Evolutionary conservation across 2,329 filamentous ascomycete species (phyloP).

Genomic region (Graphilbum sp.): DNA sequence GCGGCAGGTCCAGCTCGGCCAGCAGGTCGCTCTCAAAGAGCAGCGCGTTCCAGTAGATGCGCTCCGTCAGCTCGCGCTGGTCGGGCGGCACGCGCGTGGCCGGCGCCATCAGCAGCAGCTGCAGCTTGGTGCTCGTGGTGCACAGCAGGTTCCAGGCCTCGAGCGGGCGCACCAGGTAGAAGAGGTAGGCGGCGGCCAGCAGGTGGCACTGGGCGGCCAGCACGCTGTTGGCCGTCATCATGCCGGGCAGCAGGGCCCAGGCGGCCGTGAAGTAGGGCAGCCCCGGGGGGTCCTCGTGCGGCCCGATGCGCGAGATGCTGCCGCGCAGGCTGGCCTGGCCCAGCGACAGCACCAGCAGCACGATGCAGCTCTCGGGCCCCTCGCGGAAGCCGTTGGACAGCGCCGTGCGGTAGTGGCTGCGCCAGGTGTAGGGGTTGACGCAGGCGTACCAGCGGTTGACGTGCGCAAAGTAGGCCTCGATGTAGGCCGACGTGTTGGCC

Average conservation of each 20-base stretch:
- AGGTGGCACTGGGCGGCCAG: slow-evolving; percentile 67
- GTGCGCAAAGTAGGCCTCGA: slow-evolving; percentile 63
- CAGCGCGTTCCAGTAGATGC: slow-evolving; percentile 72
- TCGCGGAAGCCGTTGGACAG: slow-evolving; percentile 62
- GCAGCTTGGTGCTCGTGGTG: slow-evolving; percentile 66
- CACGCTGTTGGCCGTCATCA: slow-evolving; percentile 68
- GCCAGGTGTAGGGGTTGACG: slow-evolving; percentile 70
- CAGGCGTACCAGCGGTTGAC: slow-evolving; percentile 80
- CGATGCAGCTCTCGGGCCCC: slow-evolving; percentile 68
- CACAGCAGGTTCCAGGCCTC: slow-evolving; percentile 72
- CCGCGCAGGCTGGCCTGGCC: slow-evolving; percentile 61
- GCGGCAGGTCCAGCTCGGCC: slow-evolving; percentile 64
- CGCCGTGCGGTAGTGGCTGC: slow-evolving; percentile 57
- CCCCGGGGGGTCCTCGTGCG: slow-evolving; percentile 56
- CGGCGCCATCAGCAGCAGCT: slow-evolving; percentile 59
- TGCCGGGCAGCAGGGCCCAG: slow-evolving; percentile 58
- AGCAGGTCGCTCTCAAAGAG: slow-evolving; percentile 69
- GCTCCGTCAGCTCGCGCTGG: slow-evolving; percentile 56
- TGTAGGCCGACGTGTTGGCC: slow-evolving; percentile 57
- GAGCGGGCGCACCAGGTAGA: slow-evolving; percentile 65
- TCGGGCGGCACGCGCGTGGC: slow-evolving; percentile 49
- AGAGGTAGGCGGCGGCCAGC: slow-evolving; percentile 64
- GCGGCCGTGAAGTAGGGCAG: slow-evolving; percentile 67
- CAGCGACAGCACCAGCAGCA: slow-evolving; percentile 60
- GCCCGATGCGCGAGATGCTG: slow-evolving; percentile 57